phyloP scores from a whole-genome alignment of 805 yeast species.

The Starmera caribaea region DNA sequence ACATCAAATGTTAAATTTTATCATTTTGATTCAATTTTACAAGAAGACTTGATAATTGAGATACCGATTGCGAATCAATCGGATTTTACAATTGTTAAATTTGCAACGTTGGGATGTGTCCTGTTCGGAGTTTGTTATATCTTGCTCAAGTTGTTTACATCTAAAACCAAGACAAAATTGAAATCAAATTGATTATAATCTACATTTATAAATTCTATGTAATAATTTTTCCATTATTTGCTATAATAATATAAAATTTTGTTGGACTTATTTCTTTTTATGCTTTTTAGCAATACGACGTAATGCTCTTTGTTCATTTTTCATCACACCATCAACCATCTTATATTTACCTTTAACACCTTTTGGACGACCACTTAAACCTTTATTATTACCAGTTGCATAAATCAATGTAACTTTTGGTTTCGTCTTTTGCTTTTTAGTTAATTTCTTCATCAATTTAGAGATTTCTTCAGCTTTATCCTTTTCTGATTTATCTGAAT shows the following conservation, averaged over 20 bases:
- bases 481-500: constrained; percentile 74
- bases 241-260: background rate
- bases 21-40: constrained; percentile 16
- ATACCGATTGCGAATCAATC: constrained; percentile 34
- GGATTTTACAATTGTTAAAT: constrained; percentile 23
- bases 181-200: background rate
- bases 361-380: constrained; percentile 89
- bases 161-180: background rate
- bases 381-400: constrained; percentile 79
- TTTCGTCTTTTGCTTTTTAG: constrained; percentile 58
- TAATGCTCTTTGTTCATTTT: constrained; percentile 94
- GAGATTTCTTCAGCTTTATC: constrained; percentile 93
- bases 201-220: no score
- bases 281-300: constrained; percentile 83
- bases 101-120: constrained; percentile 25
- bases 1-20: constrained; percentile 35
- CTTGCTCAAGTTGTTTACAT: constrained; percentile 16
- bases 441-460: constrained; percentile 70
- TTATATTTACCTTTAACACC: constrained; percentile 96
- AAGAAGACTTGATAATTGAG: constrained; percentile 11
- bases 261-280: constrained; percentile 34
- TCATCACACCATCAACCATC: constrained; percentile 98
- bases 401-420: constrained; percentile 85
- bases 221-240: no score
- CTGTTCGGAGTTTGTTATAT: constrained; percentile 25